Evolutionary conservation across 1,284 basidiomycete species (phyloP), one percentile per base, ranked within the genome.

Genomic region (Cutaneotrichosporon mucoides): DNA sequence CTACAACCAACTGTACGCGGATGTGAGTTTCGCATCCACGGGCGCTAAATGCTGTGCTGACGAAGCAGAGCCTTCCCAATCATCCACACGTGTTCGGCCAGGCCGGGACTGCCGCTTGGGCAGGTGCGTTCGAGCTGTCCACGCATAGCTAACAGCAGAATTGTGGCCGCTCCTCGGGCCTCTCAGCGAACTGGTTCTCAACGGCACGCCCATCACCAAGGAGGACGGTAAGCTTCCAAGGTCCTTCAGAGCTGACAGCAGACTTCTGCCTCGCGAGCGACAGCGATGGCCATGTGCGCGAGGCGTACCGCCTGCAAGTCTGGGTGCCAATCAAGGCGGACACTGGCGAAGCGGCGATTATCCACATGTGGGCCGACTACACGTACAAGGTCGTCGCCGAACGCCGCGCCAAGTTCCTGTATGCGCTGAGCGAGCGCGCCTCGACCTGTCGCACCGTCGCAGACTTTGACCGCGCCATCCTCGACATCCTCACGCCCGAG

Each of bases 61-160:
- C 9, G 8, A 40, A 40, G 38, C 38, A 40, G 38, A 33, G 3
- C 2, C 33, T 24, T 5, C 36, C 62, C 38, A 73, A 76, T 51
- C 76, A 78, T 42, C 76, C 76, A 0, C 38, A 65, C 43, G 55
- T 73, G 9, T 78, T 76, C 55, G 76, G 75, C 4, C 72, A 68
- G 66, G 68, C 70, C 1, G 75, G 76, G 1, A 58, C 69, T 0
- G 53, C 65, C 11, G 68, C 71, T 3, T 76, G 74, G 72, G 62
- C 72, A 6, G 72, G 72, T 67, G 54, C 55, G 71, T 65, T 10
- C 10, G 12, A 40, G 55, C 5, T 12, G 38, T 34, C 57, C 24
- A 47, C 35, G 2, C 38, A 40, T 12, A 40, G 38, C 38, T 40
- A 12, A 9, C 38, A 40, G 41, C 34, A 68, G 72, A 77, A 52